A percentile compares a stretch with the other conserved stretches of the same genome.
Evolutionary conservation across 1,284 basidiomycete genomes (phyloP).

Genomic region (Apiotrichum akiyoshidainum): DNA sequence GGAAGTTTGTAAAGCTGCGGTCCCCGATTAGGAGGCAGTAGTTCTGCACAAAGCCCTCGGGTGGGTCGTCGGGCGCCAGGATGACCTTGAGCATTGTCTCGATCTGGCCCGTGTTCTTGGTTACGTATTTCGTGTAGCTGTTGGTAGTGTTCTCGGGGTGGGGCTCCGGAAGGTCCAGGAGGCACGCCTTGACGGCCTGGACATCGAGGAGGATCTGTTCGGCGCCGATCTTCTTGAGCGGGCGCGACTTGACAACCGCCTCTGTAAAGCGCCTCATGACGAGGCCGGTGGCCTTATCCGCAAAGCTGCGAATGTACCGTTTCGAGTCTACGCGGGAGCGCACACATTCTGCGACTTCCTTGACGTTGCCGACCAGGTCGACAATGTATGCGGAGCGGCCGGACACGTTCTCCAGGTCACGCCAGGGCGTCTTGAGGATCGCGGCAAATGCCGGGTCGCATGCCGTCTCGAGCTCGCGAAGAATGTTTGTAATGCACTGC

Average conservation of each 20-base stretch:
- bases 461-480: conserved; percentile 76
- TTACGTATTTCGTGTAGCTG: conserved; percentile 70
- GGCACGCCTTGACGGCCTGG: conserved; percentile 76
- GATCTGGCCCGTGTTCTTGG: conserved; percentile 71
- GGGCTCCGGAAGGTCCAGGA: conserved; percentile 68
- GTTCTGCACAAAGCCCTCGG: conserved; percentile 88
- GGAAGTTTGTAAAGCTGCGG: conserved; percentile 90
- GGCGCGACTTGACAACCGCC: conserved; percentile 78
- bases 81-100: conserved; percentile 93
- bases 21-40: conserved; percentile 90
- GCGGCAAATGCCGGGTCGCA: conserved; percentile 71
- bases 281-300: conserved; percentile 83
- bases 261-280: conserved; percentile 80
- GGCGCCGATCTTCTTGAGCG: conserved; percentile 82
- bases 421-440: conserved; percentile 74
- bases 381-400: conserved; percentile 75
- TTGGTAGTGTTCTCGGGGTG: conserved; percentile 41
- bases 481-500: conserved; percentile 67
- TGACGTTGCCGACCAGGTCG: conserved; percentile 86
- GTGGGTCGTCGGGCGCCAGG: conserved; percentile 83
- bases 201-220: conserved; percentile 90
- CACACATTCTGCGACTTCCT: conserved; percentile 54
- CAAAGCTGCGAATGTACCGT: conserved; percentile 84
- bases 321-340: conserved; percentile 72
- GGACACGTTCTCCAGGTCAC: conserved; percentile 71